These are phyloP conservation scores for Phaeodactylum tricornutum DNA, from an alignment of 108 stramenopile genomes.

Conservation along the genomic window DNA sequence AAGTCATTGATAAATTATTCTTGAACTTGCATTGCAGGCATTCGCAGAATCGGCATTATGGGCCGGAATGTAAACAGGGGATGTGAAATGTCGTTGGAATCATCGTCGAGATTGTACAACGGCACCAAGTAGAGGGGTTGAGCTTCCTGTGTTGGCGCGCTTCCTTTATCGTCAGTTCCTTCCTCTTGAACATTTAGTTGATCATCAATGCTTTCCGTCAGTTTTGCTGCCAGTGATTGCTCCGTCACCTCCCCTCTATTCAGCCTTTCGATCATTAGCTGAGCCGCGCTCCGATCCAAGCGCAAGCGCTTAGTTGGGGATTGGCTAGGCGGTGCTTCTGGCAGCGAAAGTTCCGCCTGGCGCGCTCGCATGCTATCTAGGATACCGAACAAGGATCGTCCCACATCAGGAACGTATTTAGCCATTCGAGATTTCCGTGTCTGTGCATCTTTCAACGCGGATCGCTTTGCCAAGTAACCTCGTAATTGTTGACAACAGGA, in stretches of 20 bases:
- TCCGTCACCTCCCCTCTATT: slow-evolving; percentile 37
- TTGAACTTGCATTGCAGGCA: too few species aligned
- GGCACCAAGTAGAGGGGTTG: slow-evolving; percentile 53
- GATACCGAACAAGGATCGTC: slow-evolving; percentile 57
- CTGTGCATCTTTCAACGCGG: slow-evolving; percentile 68
- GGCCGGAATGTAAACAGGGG: slow-evolving; percentile 72
- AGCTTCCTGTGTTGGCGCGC: background rate
- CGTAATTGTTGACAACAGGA: slow-evolving; percentile 71
- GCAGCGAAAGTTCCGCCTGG: slow-evolving; percentile 16
- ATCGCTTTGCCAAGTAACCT: slow-evolving; percentile 54
- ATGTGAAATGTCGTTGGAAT: slow-evolving; percentile 34
- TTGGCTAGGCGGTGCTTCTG: background rate
- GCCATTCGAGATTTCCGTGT: slow-evolving; percentile 60
- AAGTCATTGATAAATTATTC: too few species aligned
- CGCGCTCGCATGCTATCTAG: slow-evolving; percentile 68
- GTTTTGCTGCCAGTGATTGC: slow-evolving; percentile 24
- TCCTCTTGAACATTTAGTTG: slow-evolving; percentile 37
- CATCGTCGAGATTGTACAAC: slow-evolving; percentile 32
- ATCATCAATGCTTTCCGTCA: slow-evolving; percentile 50
- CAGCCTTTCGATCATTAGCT: slow-evolving; percentile 30
- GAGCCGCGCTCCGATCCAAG: slow-evolving; percentile 1
- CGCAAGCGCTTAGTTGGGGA: slow-evolving; percentile 30
- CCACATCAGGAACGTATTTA: slow-evolving; percentile 79
- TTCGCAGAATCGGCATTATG: slow-evolving; percentile 19
- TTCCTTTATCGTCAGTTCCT: slow-evolving; percentile 5